Evolutionary conservation across 2,329 filamentous ascomycete species (phyloP).

Genomic region (Fusarium setosum): DNA sequence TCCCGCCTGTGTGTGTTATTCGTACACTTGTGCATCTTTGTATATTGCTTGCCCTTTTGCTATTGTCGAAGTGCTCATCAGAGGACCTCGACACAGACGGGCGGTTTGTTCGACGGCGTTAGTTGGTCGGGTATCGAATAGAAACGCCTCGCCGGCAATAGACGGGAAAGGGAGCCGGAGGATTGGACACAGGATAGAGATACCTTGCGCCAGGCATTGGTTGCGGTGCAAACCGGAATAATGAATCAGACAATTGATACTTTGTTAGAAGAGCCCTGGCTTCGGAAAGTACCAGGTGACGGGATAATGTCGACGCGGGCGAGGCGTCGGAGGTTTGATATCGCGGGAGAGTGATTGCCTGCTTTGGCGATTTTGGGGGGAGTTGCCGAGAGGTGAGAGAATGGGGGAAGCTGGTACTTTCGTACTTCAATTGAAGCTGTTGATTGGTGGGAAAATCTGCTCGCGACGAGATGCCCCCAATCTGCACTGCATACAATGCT

Average conservation of each 20-base stretch:
- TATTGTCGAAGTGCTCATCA: background rate
- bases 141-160: background rate
- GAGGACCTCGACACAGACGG: background rate
- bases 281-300: background rate
- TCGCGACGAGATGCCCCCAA: slow-evolving; percentile 6
- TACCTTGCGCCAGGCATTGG: background rate
- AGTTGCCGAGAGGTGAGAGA: background rate
- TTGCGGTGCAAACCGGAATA: background rate
- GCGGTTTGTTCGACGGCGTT: slow-evolving; percentile 10
- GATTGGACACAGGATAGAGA: too few relatives aligned
- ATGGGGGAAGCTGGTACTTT: too few relatives aligned
- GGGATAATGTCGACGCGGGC: slow-evolving; percentile 1
- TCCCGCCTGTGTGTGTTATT: background rate
- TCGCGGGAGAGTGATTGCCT: background rate
- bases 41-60: background rate
- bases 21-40: background rate
- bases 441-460: slow-evolving; percentile 9
- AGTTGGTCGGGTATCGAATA: background rate
- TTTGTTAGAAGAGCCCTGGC: background rate
- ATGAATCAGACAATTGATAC: background rate
- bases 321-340: background rate
- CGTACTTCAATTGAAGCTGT: background rate
- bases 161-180: background rate
- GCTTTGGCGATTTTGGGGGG: slow-evolving; percentile 10
- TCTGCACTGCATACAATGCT: background rate